Base-by-base conservation (phyloP, 2,329 filamentous ascomycete genomes). In the Penicillium freii region DNA sequence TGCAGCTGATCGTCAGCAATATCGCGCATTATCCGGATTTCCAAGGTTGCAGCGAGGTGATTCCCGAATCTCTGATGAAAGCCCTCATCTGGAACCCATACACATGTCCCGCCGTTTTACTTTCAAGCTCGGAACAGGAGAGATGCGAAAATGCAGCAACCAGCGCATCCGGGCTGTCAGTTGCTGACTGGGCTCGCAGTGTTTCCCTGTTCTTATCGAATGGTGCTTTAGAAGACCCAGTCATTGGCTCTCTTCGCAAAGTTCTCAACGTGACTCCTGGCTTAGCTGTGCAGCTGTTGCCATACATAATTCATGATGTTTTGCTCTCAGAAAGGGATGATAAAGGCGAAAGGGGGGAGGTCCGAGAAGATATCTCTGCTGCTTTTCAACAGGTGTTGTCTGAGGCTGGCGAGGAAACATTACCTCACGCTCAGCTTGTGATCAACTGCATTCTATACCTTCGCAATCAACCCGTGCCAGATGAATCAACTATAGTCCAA, bases 391-490 rank as follows among this genome's bases (percentile, higher is more conserved):
- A 78, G 10, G 91, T 88, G 81, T 83, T 97, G 36, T 75, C 76
- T 3, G 74, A 60, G 73, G 76, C 58, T 55, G 48, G 61, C 19
- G 66, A 71, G 29, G 57, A 64, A 55, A 83, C 78, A 1, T 82
- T 82, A 56, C 81, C 86, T 6, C 91, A 91, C 65, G 77, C 89
- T 50, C 86, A 86, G 59, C 81, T 94, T 36, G 77, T 96, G 1
- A 82, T 97, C 39, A 88, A 91, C 61, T 84, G 87, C 4, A 80
- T 99, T 31, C 77, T 99, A 3, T 99, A 97, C 69, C 81, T 99
- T n/a, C 86, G 92, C 38, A 91, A 88, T 4, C 92, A 95, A 69
- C 81, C 84, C 29, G 76, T 88, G 15, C 89, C 90, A 0, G 83
- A 85, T 13, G 94, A 99, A 72, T 77, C 78, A 0, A 96, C 91